Conservation (phyloP, 2,329 filamentous ascomycete genomes). For the Alternaria brassicae region DNA sequence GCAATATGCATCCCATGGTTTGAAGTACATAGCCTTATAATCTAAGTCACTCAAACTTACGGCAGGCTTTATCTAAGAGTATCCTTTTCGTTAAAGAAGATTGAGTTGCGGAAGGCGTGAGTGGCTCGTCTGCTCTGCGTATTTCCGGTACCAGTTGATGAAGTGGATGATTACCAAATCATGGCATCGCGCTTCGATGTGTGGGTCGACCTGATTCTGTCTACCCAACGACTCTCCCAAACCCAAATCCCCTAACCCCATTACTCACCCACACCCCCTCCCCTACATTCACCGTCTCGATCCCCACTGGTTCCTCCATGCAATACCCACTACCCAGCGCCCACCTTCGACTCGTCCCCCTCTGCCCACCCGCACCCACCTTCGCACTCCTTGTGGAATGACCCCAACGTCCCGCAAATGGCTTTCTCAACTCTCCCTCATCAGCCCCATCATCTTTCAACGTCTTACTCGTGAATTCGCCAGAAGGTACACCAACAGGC, state of each 20-base stretch:
- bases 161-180: not conserved
- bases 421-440: conserved; percentile 45
- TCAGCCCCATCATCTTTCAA: conserved; percentile 30
- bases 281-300: conserved; percentile 68
- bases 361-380: conserved; percentile 78
- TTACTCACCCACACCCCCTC: conserved; percentile 91
- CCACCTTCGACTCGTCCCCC: conserved; percentile 83
- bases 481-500: conserved; percentile 52
- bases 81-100: not conserved
- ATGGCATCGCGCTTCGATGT: not conserved
- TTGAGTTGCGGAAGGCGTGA: not conserved
- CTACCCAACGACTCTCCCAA: conserved; percentile 43
- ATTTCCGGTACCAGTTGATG: not conserved
- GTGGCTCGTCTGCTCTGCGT: not conserved
- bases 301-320: conserved; percentile 68
- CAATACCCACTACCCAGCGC: conserved; percentile 74
- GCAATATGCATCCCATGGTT: not conserved
- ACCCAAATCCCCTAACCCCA: conserved; percentile 77
- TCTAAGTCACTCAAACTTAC: not conserved
- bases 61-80: not conserved
- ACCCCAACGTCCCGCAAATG: conserved; percentile 50
- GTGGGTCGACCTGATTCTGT: not conserved
- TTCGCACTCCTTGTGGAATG: conserved; percentile 48
- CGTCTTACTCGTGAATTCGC: conserved; percentile 30
- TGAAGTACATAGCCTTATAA: not conserved